phyloP scores from a whole-genome alignment of 2,329 filamentous ascomycete genomes.

The Xylaria arbuscula region DNA sequence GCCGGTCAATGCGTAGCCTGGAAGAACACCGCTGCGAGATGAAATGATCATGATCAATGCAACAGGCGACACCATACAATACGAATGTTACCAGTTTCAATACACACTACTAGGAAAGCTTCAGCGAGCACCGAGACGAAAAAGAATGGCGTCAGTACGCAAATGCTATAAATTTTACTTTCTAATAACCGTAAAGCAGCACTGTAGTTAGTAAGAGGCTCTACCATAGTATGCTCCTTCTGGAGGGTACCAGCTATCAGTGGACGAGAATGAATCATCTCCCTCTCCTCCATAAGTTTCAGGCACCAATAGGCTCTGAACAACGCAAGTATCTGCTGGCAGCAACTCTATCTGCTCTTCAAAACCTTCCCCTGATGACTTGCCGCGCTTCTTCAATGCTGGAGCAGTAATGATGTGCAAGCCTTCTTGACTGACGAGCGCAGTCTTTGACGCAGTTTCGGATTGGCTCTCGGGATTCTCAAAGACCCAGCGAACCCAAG shows the following conservation, averaged over 20 bases:
- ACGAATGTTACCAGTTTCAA: too few species aligned
- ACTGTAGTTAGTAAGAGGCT: too few species aligned
- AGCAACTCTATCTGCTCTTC: slow-evolving; percentile 21
- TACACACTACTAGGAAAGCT: too few species aligned
- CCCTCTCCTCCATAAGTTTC: neutral
- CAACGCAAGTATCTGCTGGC: neutral
- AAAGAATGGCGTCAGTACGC: too few species aligned
- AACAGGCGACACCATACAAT: too few species aligned
- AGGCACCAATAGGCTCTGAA: neutral
- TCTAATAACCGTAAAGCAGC: too few species aligned
- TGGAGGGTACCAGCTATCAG: neutral
- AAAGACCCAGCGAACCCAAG: slow-evolving; percentile 23
- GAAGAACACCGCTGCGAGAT: too few species aligned
- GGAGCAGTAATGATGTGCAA: slow-evolving; percentile 10
- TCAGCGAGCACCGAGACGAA: too few species aligned
- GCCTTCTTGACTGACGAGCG: neutral
- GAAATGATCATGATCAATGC: too few species aligned
- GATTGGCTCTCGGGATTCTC: slow-evolving; percentile 1
- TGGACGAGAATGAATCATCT: neutral
- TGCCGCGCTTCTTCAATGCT: slow-evolving; percentile 17
- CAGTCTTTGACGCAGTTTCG: neutral
- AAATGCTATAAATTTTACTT: neutral
- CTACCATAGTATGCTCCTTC: neutral
- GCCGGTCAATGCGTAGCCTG: too few species aligned
- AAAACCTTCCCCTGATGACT: slow-evolving; percentile 17